Conservation (phyloP, 768 basidiomycete genomes). For the Rhizopogon vinicolor region DNA sequence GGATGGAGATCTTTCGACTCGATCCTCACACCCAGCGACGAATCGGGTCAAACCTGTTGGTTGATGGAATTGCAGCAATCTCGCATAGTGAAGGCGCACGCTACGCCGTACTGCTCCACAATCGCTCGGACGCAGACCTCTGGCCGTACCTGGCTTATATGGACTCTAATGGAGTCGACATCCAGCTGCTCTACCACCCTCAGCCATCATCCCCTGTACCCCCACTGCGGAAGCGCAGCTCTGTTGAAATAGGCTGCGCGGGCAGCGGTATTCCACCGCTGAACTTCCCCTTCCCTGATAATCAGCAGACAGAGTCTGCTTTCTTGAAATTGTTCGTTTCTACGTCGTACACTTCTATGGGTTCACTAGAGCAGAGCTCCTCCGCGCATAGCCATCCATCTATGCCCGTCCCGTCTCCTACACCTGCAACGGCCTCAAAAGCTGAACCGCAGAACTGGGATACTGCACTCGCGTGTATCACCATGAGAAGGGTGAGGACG, state of each 20-base stretch:
- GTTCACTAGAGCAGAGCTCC: conserved; percentile 42
- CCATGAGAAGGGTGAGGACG: not conserved
- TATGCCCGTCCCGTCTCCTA: conserved; percentile 10
- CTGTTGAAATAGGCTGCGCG: conserved; percentile 39
- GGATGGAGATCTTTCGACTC: conserved; percentile 49
- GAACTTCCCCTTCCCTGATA: conserved; percentile 36
- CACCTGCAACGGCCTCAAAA: not conserved
- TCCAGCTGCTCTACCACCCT: conserved; percentile 53
- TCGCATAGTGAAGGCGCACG: conserved; percentile 36
- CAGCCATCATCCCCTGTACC: conserved; percentile 30
- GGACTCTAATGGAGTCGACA: conserved; percentile 51
- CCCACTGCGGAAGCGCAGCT: conserved; percentile 39
- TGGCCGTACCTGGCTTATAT: conserved; percentile 64
- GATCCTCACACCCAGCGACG: conserved; percentile 41
- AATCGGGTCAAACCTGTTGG: conserved; percentile 42
- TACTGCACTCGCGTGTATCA: conserved; percentile 15
- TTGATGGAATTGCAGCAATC: conserved; percentile 44
- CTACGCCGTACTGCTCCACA: conserved; percentile 46
- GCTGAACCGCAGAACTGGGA: conserved; percentile 26
- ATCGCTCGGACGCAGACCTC: conserved; percentile 45
- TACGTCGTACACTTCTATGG: conserved; percentile 43
- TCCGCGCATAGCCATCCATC: conserved; percentile 5
- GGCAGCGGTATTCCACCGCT: conserved; percentile 33
- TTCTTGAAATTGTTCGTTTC: conserved; percentile 59
- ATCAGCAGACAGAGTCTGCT: conserved; percentile 36